Base-by-base conservation (phyloP, 2,329 filamentous ascomycete genomes). In the Penicillium sp. region DNA sequence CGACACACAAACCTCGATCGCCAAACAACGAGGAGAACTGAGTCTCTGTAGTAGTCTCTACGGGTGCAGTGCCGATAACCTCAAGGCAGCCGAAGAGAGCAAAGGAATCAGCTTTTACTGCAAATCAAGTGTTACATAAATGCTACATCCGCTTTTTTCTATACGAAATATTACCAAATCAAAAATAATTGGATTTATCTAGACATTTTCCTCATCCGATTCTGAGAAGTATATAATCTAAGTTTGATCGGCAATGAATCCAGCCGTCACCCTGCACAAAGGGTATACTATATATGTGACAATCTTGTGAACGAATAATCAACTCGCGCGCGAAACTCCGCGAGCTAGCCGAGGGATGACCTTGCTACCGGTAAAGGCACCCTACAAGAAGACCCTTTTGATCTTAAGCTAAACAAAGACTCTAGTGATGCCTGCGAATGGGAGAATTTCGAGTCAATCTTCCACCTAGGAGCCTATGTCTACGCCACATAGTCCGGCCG, bases 401-500 rank as follows among this genome's bases (percentile, higher is more conserved):
- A 43, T 16, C 4, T 10, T 41, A 49, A 44, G 19, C 43, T 55
- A 2, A 46, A 5, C 6, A 10, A 25, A 0, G 21, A 31, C 0
- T 11, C 7, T 7, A 76, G 78, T 11, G 78, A 82, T 60, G 72
- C 78, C 8, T 81, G 79, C 59, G 80, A 83, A 66, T 82, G 80
- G 80, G 76, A 81, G 47, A 82, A 82, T 63, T 73, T 82, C 23
- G 67, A 68, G 13, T 81, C 79, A 3, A 81, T 82, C 45, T 82
- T 82, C 66, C 78, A 81, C 59, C 73, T 75, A 0, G 71, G 72
- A 36, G 79, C 80, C 3, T 72, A 76, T 60, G 76, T 82, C 34
- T 81, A 81, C 66, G 82, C 80, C 0, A 80, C 79, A 11, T 82
- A 79, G 80, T 78, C 79, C 0, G 79, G 79, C 3, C 72, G 75